Base-by-base conservation (phyloP, 2,329 filamentous ascomycete genomes). In the Colletotrichum scovillei region DNA sequence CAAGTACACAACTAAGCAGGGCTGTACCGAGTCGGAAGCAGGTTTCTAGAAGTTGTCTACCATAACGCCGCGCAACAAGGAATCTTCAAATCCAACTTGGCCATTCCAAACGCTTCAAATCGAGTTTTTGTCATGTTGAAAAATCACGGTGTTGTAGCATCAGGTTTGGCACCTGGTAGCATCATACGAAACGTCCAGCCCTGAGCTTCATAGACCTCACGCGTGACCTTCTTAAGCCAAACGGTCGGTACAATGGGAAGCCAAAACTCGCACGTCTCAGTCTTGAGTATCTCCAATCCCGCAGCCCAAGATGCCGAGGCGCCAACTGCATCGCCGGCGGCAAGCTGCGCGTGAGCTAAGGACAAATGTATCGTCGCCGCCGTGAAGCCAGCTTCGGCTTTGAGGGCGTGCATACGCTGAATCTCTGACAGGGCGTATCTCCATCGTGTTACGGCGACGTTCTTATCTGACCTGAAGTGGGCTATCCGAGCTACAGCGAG, bases 111-210 rank as follows among this genome's bases (percentile, higher is more conserved):
- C 42, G 8, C 16, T 22, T 22, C 0, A 49, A 11, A 9, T 5
- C 3, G 8, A 49, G 19, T 9, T 30, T n/a, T 14, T 0, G 26
- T 30, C 26, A 6, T 14, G 2, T 9, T n/a, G 9, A 30, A 28
- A 2, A n/a, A 9, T 22, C 28, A 66, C 9, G 32, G 38, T 24
- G 19, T 42, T 19, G 52, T 66, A 22, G 65, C 42, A 55, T 80
- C 78, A 6, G 77, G 78, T 12, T 75, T 79, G 0, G 79, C 80
- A 0, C 78, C 77, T 0, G 80, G 80, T n/a, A 81, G 68, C 77
- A 81, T 81, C 42, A 81, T 79, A 0, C 79, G 75, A n/a, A 82
- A 76, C 0, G 77, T 75, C 81, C 81, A 82, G 0, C 78, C 78
- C 26, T 78, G 76, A 0, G 58, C 30, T 28, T 80, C 11, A 77